Conservation (phyloP, 805 yeast genomes). For the Helenozyma baotianmanensis region DNA sequence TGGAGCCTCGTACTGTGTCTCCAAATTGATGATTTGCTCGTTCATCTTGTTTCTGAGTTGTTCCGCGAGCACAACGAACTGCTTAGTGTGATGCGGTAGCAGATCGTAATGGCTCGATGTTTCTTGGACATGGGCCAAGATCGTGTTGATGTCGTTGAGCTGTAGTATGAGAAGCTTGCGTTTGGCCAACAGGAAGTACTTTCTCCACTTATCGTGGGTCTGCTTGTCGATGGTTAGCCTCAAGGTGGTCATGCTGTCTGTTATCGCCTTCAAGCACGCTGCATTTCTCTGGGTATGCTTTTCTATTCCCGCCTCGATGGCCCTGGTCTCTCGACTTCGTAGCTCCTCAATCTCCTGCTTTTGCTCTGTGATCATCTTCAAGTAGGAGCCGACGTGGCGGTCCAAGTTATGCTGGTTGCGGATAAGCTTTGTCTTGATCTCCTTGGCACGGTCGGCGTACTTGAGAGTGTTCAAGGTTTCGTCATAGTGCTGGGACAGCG, state of each 20-base stretch:
- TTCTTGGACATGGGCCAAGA: conserved; percentile 1
- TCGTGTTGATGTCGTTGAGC: conserved; percentile 5
- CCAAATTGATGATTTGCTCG: conserved; percentile 48
- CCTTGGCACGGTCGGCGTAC: conserved; percentile 89
- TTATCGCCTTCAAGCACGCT: conserved; percentile 34
- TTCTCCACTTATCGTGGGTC: conserved; percentile 41
- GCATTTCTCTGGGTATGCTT: conserved; percentile 32
- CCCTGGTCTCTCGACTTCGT: conserved; percentile 46
- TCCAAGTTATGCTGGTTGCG: conserved; percentile 73
- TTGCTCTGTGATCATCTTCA: conserved; percentile 81
- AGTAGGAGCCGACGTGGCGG: conserved; percentile 79
- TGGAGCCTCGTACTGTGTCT: conserved; percentile 43
- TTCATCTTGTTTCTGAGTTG: conserved; percentile 34
- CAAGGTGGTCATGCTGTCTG: conserved; percentile 41
- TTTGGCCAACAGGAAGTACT: conserved; percentile 42
- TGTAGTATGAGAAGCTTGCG: conserved; percentile 30
- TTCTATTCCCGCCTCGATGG: conserved; percentile 35
- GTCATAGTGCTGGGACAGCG: conserved; percentile 82
- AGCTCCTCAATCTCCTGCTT: conserved; percentile 68
- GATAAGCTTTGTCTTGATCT: conserved; percentile 74
- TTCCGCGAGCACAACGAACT: conserved; percentile 13
- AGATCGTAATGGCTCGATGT: background rate
- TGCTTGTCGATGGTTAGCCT: conserved; percentile 38
- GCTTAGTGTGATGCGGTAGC: conserved; percentile 1
- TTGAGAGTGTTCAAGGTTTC: conserved; percentile 88